phyloP scores from a whole-genome alignment of 495 filamentous ascomycete genomes.

The Podospora australis region DNA sequence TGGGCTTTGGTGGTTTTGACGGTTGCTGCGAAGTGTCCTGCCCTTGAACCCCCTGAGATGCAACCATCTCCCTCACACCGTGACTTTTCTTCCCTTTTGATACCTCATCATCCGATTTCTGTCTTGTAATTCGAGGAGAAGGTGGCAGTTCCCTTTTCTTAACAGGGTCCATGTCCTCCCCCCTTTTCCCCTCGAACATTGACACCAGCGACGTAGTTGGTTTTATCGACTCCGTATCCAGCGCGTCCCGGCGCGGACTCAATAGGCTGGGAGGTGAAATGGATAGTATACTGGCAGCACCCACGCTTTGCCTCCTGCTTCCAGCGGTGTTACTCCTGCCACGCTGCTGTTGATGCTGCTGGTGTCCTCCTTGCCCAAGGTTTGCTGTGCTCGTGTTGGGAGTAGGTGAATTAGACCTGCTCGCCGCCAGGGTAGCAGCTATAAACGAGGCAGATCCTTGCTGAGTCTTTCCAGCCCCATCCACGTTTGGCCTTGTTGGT shows the following conservation, averaged over 20 bases:
- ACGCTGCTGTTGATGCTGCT: no score
- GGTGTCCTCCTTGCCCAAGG: no score
- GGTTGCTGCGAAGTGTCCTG: no score
- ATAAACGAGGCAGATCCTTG: slow-evolving; percentile 44
- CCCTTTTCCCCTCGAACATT: slow-evolving; percentile 49
- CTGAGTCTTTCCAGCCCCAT: slow-evolving; percentile 4
- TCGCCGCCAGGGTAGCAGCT: slow-evolving; percentile 51
- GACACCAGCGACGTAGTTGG: slow-evolving; percentile 54
- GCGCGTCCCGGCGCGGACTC: slow-evolving; percentile 9
- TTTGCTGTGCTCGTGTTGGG: slow-evolving; percentile 8
- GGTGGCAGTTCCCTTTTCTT: slow-evolving; percentile 29
- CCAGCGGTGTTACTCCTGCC: slow-evolving; percentile 8
- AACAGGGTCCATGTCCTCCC: slow-evolving; percentile 27
- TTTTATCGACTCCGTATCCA: slow-evolving; percentile 49
- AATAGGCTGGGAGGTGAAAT: slow-evolving; percentile 22
- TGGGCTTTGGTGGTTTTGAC: no score
- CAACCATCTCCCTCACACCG: no score
- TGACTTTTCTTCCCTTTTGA: no score
- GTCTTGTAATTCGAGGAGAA: no score
- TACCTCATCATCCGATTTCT: no score
- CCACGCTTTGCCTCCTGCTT: slow-evolving; percentile 19
- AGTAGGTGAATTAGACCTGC: slow-evolving; percentile 39
- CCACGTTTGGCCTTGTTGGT: slow-evolving; percentile 9
- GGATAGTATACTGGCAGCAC: slow-evolving; percentile 19
- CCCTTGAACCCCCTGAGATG: no score